Percentiles rank a stretch among this genome's conserved stretches.
phyloP scores from a whole-genome alignment of 2,329 filamentous ascomycete species.

The Fusarium brevicatenulatum region DNA sequence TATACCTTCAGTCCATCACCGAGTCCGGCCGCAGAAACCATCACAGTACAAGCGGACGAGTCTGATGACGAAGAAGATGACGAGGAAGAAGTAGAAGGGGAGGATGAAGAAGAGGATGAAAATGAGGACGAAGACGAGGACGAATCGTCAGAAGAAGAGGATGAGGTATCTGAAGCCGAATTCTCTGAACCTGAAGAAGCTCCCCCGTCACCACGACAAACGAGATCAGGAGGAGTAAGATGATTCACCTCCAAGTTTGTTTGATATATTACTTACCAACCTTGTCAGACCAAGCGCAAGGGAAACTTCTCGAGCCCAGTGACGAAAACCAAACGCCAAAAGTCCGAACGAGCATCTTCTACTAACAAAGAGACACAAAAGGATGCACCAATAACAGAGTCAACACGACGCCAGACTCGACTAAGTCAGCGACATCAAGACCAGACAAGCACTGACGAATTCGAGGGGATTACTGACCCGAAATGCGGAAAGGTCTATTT shows the following conservation, averaged over 20 bases:
- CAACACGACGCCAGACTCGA: neutral
- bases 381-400: neutral
- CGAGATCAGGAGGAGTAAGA: neutral
- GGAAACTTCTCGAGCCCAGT: neutral
- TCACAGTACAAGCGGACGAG: neutral
- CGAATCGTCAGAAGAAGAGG: neutral
- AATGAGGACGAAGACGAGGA: neutral
- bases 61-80: neutral
- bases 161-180: neutral
- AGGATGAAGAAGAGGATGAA: neutral
- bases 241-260: accelerated
- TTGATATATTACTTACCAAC: neutral
- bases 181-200: neutral
- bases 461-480: neutral
- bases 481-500: conserved; percentile 6
- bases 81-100: neutral
- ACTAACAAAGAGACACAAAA: neutral
- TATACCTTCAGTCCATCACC: neutral
- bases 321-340: neutral
- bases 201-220: neutral
- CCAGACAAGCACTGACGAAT: neutral
- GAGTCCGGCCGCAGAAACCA: neutral
- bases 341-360: neutral
- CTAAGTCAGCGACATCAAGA: neutral
- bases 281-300: neutral